phyloP scores from a whole-genome alignment of 768 basidiomycete species.

The Suillus occidentalis region DNA sequence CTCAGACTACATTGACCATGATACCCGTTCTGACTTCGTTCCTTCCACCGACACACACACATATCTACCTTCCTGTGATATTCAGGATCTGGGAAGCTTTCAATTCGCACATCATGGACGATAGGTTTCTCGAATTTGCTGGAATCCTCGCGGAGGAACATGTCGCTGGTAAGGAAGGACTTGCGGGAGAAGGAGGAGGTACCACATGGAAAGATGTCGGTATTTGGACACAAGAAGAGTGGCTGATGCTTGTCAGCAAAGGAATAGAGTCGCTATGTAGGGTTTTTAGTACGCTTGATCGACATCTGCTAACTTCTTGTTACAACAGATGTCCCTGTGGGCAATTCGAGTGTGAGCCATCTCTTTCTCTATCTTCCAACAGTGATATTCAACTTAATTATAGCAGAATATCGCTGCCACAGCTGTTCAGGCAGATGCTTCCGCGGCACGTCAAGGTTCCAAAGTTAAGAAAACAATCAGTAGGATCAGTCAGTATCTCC shows the following conservation, averaged over 20 bases:
- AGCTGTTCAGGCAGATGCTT: slow-evolving; percentile 65
- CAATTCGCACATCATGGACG: slow-evolving; percentile 72
- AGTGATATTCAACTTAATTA: slow-evolving; percentile 2
- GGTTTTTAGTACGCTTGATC: slow-evolving; percentile 8
- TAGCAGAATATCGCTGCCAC: slow-evolving; percentile 62
- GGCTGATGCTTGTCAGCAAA: slow-evolving; percentile 80
- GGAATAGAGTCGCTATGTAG: slow-evolving; percentile 79
- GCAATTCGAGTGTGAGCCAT: slow-evolving; percentile 55
- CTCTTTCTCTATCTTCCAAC: neutral
- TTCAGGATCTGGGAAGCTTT: slow-evolving; percentile 81
- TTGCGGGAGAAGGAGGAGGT: slow-evolving; percentile 52
- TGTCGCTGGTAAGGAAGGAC: slow-evolving; percentile 55
- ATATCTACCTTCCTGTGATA: slow-evolving; percentile 68
- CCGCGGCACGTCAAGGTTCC: slow-evolving; percentile 53
- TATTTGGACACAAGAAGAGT: slow-evolving; percentile 85
- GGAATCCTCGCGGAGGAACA: slow-evolving; percentile 74
- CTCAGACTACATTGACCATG: slow-evolving; percentile 66
- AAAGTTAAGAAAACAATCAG: slow-evolving; percentile 72
- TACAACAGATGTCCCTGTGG: slow-evolving; percentile 45
- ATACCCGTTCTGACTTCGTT: slow-evolving; percentile 77
- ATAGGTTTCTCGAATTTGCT: slow-evolving; percentile 69
- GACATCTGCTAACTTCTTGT: slow-evolving; percentile 13
- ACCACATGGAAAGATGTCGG: slow-evolving; percentile 81
- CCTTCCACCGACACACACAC: slow-evolving; percentile 63
- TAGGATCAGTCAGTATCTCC: slow-evolving; percentile 47